phyloP scores from a whole-genome alignment of 1,284 basidiomycete genomes.

The Microbotryomycetes sp. region DNA sequence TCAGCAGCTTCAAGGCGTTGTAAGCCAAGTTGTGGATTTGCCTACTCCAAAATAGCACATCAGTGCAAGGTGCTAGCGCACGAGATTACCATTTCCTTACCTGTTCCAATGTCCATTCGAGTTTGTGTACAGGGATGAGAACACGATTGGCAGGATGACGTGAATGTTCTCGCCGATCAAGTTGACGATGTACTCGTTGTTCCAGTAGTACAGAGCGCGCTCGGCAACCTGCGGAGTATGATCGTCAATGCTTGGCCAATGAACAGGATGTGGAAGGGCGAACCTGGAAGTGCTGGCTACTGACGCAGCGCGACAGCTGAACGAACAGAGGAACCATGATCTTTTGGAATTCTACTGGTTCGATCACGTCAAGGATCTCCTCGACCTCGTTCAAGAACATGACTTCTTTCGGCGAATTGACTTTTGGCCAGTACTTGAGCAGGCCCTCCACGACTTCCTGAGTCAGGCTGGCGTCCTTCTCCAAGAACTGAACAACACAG shows the following conservation, averaged over 20 bases:
- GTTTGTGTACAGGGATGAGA: slow-evolving; percentile 94
- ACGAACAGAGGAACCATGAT: slow-evolving; percentile 90
- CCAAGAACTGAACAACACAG: slow-evolving; percentile 97
- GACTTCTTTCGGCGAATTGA: slow-evolving; percentile 99
- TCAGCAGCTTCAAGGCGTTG: slow-evolving; percentile 95
- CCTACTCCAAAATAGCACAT: slow-evolving; percentile 45
- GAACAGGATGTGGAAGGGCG: neutral
- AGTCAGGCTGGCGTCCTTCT: slow-evolving; percentile 87
- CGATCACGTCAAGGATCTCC: slow-evolving; percentile 97
- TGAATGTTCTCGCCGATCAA: slow-evolving; percentile 95
- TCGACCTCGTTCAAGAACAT: slow-evolving; percentile 99
- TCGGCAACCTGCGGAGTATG: slow-evolving; percentile 60
- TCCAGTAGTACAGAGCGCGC: slow-evolving; percentile 90
- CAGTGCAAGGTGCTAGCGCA: neutral
- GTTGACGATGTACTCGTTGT: slow-evolving; percentile 99
- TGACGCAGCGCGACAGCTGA: slow-evolving; percentile 94
- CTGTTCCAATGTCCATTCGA: slow-evolving; percentile 98
- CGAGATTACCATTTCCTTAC: slow-evolving; percentile 47
- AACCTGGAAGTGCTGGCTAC: slow-evolving; percentile 95
- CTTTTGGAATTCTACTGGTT: slow-evolving; percentile 93
- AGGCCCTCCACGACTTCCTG: slow-evolving; percentile 94
- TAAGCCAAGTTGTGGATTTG: slow-evolving; percentile 99
- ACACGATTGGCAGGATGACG: slow-evolving; percentile 88
- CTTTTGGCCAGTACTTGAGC: slow-evolving; percentile 97
- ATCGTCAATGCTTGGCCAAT: neutral